Percentiles rank a stretch among this genome's conserved stretches.
Evolutionary conservation across 2,329 filamentous ascomycete species (phyloP).

Genomic region (Phialocephala sp.): DNA sequence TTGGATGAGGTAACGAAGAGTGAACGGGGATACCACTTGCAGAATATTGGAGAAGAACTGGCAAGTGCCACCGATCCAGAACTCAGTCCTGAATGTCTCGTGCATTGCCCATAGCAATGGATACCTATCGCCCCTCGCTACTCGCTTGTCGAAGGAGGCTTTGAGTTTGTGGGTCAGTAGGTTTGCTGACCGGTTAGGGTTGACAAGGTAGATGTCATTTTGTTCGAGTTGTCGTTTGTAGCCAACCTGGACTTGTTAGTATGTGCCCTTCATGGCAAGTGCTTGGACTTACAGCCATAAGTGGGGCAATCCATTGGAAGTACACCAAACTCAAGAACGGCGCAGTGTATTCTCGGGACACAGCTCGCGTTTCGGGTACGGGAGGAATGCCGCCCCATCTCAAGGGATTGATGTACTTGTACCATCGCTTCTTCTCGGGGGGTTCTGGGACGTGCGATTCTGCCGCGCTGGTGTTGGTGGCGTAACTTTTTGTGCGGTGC

Average conservation of each 20-base stretch:
- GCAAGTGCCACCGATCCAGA: conserved; percentile 82
- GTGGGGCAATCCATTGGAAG: conserved; percentile 88
- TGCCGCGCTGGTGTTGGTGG: conserved; percentile 58
- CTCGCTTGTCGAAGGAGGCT: conserved; percentile 71
- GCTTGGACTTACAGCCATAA: conserved; percentile 72
- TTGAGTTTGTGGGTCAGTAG: conserved; percentile 70
- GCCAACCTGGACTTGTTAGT: conserved; percentile 63
- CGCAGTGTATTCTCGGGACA: conserved; percentile 75
- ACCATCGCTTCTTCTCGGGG: conserved; percentile 62
- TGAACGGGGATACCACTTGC: conserved; percentile 84
- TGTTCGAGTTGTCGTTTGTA: conserved; percentile 84
- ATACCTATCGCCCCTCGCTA: conserved; percentile 70
- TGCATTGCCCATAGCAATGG: conserved; percentile 82
- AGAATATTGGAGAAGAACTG: conserved; percentile 75
- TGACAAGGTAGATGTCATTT: conserved; percentile 88
- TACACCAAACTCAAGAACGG: conserved; percentile 75
- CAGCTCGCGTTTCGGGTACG: conserved; percentile 57
- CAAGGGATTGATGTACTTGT: conserved; percentile 65
- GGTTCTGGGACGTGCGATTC: conserved; percentile 41
- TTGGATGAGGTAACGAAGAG: conserved; percentile 82
- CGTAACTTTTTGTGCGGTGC: conserved; percentile 55
- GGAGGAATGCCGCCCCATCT: conserved; percentile 62
- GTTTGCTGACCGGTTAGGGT: conserved; percentile 77
- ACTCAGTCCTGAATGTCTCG: conserved; percentile 85
- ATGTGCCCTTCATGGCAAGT: conserved; percentile 8